phyloP scores from a whole-genome alignment of 305 asterid species.

The Solanum hybrid region DNA sequence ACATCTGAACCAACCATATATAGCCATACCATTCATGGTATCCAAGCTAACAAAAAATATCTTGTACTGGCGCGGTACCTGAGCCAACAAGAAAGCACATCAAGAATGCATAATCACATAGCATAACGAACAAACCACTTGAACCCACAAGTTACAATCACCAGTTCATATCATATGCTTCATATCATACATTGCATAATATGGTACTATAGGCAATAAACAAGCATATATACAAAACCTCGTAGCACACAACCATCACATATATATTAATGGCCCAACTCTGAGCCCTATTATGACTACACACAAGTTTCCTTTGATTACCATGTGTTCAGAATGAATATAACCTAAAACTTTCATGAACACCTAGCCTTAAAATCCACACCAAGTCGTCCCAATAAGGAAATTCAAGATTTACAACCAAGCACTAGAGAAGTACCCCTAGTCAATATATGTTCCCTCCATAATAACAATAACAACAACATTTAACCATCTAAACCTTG shows the following conservation, averaged over 20 bases:
- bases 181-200: neutral
- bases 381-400: neutral
- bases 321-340: neutral
- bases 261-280: too few species aligned
- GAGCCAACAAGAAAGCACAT: neutral
- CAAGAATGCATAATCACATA: neutral
- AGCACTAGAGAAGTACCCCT: neutral
- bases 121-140: neutral
- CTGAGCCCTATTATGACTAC: neutral
- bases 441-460: neutral
- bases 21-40: neutral
- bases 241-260: neutral
- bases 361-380: neutral
- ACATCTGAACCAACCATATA: neutral
- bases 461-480: neutral
- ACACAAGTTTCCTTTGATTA: neutral
- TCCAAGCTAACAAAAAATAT: too few species aligned
- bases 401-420: neutral
- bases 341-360: neutral
- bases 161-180: neutral
- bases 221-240: neutral
- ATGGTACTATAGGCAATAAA: neutral
- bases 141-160: neutral
- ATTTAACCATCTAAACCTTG: neutral
- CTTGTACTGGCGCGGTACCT: neutral